These are phyloP conservation scores for Toxoplasma gondii DNA, from an alignment of 169 alveolate genomes.

Conservation along the genomic window DNA sequence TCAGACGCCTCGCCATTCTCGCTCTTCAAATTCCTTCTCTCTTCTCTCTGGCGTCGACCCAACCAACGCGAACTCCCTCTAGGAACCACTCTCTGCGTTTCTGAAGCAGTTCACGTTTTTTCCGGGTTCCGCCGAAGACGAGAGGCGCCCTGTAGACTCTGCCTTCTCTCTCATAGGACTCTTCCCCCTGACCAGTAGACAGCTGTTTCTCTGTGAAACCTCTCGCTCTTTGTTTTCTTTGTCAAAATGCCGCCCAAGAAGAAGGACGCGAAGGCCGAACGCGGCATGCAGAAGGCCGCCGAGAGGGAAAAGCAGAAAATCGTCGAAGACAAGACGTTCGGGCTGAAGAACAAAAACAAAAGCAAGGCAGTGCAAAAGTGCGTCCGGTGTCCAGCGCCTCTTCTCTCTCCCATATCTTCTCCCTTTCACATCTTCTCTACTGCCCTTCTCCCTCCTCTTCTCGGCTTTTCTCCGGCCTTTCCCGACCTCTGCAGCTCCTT, in stretches of 20 bases:
- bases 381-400: neutral
- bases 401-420: neutral
- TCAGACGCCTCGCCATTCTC: too few relatives aligned
- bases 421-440: neutral
- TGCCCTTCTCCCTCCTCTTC: neutral
- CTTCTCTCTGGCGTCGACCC: too few relatives aligned
- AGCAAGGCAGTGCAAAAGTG: slow-evolving; percentile 96
- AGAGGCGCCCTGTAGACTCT: too few relatives aligned
- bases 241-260: slow-evolving; percentile 60
- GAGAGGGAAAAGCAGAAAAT: slow-evolving; percentile 96
- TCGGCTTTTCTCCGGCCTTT: neutral
- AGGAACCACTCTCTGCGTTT: too few relatives aligned
- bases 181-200: too few relatives aligned
- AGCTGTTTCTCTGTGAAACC: neutral
- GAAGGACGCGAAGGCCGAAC: slow-evolving; percentile 61
- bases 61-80: too few relatives aligned
- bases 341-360: slow-evolving; percentile 97
- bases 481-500: too few relatives aligned
- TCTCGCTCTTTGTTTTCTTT: neutral
- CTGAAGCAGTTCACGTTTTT: too few relatives aligned
- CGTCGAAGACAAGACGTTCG: slow-evolving; percentile 99
- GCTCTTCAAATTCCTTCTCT: too few relatives aligned
- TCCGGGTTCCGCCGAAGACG: too few relatives aligned
- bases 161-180: too few relatives aligned
- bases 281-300: slow-evolving; percentile 84